phyloP scores from a whole-genome alignment of 345 rosid species.

The Eucalyptus pauciflora region DNA sequence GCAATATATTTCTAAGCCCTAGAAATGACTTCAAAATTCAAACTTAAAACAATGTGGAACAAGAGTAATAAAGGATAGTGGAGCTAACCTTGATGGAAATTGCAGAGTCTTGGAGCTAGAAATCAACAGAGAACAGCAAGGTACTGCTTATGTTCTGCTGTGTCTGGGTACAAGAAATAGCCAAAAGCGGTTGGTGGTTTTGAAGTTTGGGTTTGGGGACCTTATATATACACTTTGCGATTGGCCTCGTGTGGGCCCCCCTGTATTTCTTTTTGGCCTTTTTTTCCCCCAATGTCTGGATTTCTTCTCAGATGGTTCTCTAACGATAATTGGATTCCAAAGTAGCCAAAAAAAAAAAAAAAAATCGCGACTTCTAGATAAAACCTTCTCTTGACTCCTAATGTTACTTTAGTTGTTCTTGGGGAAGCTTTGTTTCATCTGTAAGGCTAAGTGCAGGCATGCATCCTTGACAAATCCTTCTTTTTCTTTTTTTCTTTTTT shows the following conservation, averaged over 20 bases:
- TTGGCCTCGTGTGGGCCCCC: neutral
- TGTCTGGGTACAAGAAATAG: neutral
- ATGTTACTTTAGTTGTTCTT: neutral
- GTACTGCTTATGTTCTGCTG: neutral
- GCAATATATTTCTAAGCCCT: neutral
- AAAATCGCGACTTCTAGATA: conserved; percentile 1
- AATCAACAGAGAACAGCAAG: neutral
- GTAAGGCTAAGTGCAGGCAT: neutral
- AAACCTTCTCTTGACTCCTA: neutral
- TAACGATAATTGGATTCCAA: conserved; percentile 17
- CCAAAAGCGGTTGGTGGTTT: conserved; percentile 8
- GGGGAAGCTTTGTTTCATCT: neutral
- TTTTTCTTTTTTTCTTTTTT: accelerated
- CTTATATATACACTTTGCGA: conserved; percentile 20
- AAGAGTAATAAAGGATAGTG: neutral
- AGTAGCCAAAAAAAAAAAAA: neutral
- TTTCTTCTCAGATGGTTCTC: conserved; percentile 2
- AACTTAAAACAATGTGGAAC: neutral
- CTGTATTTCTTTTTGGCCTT: neutral
- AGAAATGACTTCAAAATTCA: neutral
- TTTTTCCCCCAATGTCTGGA: neutral
- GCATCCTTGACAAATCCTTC: neutral
- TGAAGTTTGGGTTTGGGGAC: conserved; percentile 3
- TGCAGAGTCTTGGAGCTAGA: neutral
- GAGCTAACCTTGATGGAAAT: neutral